Evolutionary conservation across 1,139 yeast genomes (phyloP).

Genomic region (Petasospora rhodanensis): DNA sequence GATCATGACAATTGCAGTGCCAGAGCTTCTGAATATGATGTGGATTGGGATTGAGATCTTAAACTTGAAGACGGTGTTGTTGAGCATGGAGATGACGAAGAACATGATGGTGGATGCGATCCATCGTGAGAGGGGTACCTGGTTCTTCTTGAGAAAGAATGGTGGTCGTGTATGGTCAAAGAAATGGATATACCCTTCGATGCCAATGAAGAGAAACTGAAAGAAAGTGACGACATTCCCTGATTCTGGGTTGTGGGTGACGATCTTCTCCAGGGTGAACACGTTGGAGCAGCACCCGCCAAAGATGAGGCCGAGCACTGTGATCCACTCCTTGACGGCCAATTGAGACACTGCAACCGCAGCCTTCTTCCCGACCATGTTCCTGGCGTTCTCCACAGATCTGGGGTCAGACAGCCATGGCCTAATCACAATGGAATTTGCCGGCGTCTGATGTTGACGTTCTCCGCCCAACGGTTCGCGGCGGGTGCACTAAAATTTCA

Average conservation of each 20-base stretch:
- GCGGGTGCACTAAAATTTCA: no score
- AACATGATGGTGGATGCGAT: conserved; percentile 45
- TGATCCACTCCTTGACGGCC: conserved; percentile 22
- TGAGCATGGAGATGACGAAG: conserved; percentile 48
- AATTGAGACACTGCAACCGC: conserved; percentile 22
- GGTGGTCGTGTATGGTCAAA: conserved; percentile 28
- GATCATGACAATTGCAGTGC: conserved; percentile 58
- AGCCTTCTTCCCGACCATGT: no score
- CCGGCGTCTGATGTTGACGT: no score
- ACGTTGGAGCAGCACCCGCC: conserved; percentile 78
- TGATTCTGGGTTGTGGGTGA: conserved; percentile 35
- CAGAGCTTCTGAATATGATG: conserved; percentile 62
- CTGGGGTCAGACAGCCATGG: no score
- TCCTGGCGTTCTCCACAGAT: no score
- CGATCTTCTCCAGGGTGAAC: conserved; percentile 52
- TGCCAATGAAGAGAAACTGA: conserved; percentile 54
- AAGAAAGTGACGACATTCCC: conserved; percentile 55
- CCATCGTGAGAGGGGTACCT: conserved; percentile 48
- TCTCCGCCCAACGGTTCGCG: no score
- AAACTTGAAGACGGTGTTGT: conserved; percentile 55
- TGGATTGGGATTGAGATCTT: conserved; percentile 64
- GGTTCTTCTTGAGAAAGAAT: conserved; percentile 30
- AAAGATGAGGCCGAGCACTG: conserved; percentile 41
- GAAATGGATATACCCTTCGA: conserved; percentile 39
- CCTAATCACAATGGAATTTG: no score